Base-by-base conservation (phyloP, 805 yeast genomes). In the Saturnispora hagleri region DNA sequence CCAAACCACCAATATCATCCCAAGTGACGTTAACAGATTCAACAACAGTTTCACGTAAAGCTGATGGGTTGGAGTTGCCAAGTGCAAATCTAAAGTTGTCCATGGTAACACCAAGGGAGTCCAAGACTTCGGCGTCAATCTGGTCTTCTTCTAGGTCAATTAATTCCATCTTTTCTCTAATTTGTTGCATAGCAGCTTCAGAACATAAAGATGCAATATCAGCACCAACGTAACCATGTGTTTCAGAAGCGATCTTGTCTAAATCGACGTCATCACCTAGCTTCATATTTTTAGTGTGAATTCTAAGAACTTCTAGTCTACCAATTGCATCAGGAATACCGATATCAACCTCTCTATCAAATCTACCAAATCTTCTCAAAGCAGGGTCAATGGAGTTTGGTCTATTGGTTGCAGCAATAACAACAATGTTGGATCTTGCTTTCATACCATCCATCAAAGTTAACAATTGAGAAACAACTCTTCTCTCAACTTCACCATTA, bases 171-270 rank as follows among this genome's bases (percentile, higher is more conserved):
- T 93, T 93, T 74, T 93, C 99, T 73, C 99, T 88, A 66, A 93
- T 93, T 76, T 95, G 99, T 78, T 93, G 99, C 99, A 93, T 93
- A 54, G 99, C 99, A 58, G 99, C 99, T 74, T 95, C 99, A n/a
- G 97, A 89, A 78, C 99, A 93, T 65, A 93, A 77, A 7, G 98
- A 90, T 1, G 99, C 99, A 63, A 93, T 76, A 80, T 93, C 99
- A 48, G 97, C 96, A 76, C 99, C 99, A 54, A 93, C 99, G 66
- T 90, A 93, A 75, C 99, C 99, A 68, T 95, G 99, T 38, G 99
- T 93, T 74, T 93, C 99, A 26, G 95, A 75, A 15, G 99, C 98
- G 67, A 93, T 86, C 41, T 91, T 79, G 75, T 93, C 99, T 62
- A 93, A 79, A 69, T 93, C 97, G 50, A 93, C 99, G 64, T 88